Base-by-base conservation (phyloP, 305 asterid genomes). In the Fraxinus sp. region DNA sequence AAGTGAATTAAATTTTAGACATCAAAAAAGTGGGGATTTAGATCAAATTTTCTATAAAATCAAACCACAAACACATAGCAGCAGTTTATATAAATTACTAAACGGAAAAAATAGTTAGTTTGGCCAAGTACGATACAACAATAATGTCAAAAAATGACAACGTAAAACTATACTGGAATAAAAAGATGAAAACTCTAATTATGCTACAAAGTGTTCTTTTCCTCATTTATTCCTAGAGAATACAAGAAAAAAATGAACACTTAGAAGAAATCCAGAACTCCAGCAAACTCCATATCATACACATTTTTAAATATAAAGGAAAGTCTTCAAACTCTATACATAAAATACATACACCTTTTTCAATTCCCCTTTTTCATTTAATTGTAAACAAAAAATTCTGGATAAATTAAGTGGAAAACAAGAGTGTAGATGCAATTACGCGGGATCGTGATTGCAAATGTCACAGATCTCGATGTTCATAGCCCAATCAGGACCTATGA, bases 401-500 rank as follows among this genome's bases (percentile, higher is more conserved):
- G 20, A 18, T 0, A 28, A 8, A 4, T 24, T 9, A 22, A 57
- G 22, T 32, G 28, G 18, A 7, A n/a, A 66, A 62, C 52, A 46
- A 64, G 68, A 79, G 82, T 35, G 35, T 5, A 77, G 30, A 78
- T 73, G 76, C 82, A 78, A 88, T 90, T 94, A 96, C 99, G 91
- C 93, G 79, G 98, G 99, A 93, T 96, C 99, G 87, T 87, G 96
- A 88, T 96, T 96, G 97, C 98, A 96, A 79, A 94, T 88, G 88
- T 96, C 99, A 78, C 98, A 96, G 97, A 96, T 96, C 98, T 94
- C 99, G 78, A 93, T 87, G 87, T 96, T 96, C 99, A 96, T 94
- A 79, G 98, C 98, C 99, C 99, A 96, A 91, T 96, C 99, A 52
- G 99, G 98, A 77, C 99, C 99, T 87, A 95, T 94, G 18, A 95